These are phyloP conservation scores for Cadophora luteo-olivacea DNA, from an alignment of 2,329 filamentous ascomycete species.

Conservation along the genomic window DNA sequence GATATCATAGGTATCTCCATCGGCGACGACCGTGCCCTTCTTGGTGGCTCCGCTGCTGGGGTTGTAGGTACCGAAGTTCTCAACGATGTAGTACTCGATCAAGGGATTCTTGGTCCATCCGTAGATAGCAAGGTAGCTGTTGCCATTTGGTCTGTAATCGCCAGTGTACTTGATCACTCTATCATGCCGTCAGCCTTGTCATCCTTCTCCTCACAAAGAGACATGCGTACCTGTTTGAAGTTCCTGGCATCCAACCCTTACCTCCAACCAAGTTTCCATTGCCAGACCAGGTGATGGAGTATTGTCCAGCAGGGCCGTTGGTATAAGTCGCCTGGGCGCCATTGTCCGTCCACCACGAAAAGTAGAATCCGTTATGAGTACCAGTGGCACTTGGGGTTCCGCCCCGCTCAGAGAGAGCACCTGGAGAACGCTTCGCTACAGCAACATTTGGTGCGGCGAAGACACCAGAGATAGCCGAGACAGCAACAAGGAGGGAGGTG, in stretches of 20 bases:
- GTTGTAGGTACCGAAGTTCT: constrained; percentile 58
- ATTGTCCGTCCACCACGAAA: constrained; percentile 66
- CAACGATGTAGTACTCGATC: constrained; percentile 58
- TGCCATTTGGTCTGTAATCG: constrained; percentile 50
- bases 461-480: constrained; percentile 28
- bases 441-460: constrained; percentile 26
- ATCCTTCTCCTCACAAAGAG: neutral
- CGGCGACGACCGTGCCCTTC: constrained; percentile 57
- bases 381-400: constrained; percentile 53
- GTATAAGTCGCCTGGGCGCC: constrained; percentile 57
- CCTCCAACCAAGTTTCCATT: constrained; percentile 56
- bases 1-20: constrained; percentile 59
- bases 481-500: constrained; percentile 30
- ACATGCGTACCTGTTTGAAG: constrained; percentile 31
- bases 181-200: neutral
- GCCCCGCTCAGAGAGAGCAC: constrained; percentile 18
- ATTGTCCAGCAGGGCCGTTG: constrained; percentile 57
- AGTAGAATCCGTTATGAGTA: constrained; percentile 64
- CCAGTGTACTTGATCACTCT: constrained; percentile 51
- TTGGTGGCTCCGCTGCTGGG: constrained; percentile 54
- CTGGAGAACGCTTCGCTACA: constrained; percentile 3
- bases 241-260: constrained; percentile 56
- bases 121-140: constrained; percentile 61
- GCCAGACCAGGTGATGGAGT: constrained; percentile 55
- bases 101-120: constrained; percentile 54